phyloP scores from a whole-genome alignment of 305 asterid species.

The Fraxinus platypoda region DNA sequence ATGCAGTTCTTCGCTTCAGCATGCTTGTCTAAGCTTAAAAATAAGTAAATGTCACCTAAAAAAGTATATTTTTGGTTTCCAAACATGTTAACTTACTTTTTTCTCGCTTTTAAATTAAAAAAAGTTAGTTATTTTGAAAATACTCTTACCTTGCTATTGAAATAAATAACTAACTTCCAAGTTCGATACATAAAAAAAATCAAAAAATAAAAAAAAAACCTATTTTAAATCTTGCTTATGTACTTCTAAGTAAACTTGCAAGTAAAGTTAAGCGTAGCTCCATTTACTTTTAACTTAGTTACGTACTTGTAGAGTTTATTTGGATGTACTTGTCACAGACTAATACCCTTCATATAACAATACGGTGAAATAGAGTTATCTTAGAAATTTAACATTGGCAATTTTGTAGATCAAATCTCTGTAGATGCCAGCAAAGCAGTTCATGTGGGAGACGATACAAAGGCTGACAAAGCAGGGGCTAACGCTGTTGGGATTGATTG shows the following conservation, averaged over 20 bases:
- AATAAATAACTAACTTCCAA: not conserved
- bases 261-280: not conserved
- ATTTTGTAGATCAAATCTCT: conserved; percentile 54
- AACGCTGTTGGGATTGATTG: conserved; percentile 77
- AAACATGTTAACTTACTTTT: not conserved
- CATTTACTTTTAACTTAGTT: not conserved
- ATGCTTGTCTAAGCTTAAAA: not conserved
- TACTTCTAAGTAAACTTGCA: not conserved
- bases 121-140: not conserved
- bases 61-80: not conserved
- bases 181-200: not conserved
- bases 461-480: conserved; percentile 85
- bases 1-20: not conserved
- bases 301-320: not conserved
- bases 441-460: conserved; percentile 83
- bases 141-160: not conserved
- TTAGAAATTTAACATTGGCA: conserved; percentile 6
- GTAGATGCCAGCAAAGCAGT: conserved; percentile 66
- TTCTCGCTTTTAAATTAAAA: not conserved
- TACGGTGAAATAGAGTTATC: not conserved
- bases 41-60: not conserved
- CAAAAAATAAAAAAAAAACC: not conserved
- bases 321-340: not conserved
- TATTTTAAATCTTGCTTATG: not conserved
- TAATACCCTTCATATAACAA: not conserved